Base-by-base conservation (phyloP, 345 rosid species). In the Salix koriyanagi region DNA sequence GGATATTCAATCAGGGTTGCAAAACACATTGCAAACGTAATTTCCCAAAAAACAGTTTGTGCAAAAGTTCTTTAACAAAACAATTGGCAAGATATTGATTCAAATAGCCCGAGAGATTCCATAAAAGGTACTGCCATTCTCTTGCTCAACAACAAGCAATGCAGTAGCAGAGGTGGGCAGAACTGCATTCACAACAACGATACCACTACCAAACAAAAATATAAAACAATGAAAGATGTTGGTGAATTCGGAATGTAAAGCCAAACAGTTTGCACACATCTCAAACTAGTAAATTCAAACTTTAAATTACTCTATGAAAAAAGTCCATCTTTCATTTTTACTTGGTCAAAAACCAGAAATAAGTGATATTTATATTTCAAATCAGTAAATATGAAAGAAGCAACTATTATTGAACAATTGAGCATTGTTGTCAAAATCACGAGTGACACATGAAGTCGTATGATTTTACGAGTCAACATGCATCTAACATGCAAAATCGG, bases 231-330 rank as follows among this genome's bases (percentile, higher is more conserved):
- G 56, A 50, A 50, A 50, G 21, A 50, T 15, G 56, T 16, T 50
- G 56, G 56, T 50, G 56, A 50, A 50, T 50, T 50, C 50, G 41
- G 46, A 68, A 68, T 7, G 12, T 21, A 32, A n/a, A 41, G 52
- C 32, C 48, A 68, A 68, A 68, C 44, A 66, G 19, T 66, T 32
- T 6, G 10, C 52, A 48, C 34, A 26, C 7, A 48, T 50, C 7
- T 70, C 41, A 70, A 70, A 39, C 21, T 34, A 23, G 62, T 48
- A 56, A 70, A 70, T 44, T 70, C 61, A 15, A 70, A 50, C 61
- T 14, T 36, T 26, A 70, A 23, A 25, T 44, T 50, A 9, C 16
- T 25, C 10, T 9, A 44, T 48, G 39, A 26, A 16, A 46, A 25
- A 25, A 64, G 54, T 46, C 2, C 16, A 44, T 25, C 46, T 42